Evolutionary conservation across 1,284 basidiomycete genomes (phyloP).

Genomic region (Vanrija humicola): DNA sequence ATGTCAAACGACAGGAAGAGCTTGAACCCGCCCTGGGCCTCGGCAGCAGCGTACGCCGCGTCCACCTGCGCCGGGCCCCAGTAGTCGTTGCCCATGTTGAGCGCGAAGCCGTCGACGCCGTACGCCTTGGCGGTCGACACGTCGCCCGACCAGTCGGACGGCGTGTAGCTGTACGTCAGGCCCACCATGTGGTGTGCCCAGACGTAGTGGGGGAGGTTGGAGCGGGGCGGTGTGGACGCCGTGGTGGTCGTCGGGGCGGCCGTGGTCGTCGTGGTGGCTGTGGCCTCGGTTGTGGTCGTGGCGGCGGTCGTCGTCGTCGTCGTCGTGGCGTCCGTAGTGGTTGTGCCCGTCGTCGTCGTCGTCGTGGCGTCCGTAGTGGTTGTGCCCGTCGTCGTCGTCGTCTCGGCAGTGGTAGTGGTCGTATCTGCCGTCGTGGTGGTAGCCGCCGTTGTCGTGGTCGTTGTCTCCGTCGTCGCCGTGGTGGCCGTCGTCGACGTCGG

Average conservation of each 20-base stretch:
- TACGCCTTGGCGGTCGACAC: slow-evolving; percentile 43
- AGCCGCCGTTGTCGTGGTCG: slow-evolving; percentile 6
- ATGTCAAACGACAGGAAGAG: slow-evolving; percentile 58
- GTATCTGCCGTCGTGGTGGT: not conserved
- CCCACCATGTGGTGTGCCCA: slow-evolving; percentile 50
- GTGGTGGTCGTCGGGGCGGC: slow-evolving; percentile 14
- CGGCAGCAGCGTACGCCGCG: slow-evolving; percentile 59
- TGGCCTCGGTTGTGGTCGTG: not conserved
- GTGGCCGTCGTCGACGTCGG: not conserved
- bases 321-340: slow-evolving; percentile 1
- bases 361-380: slow-evolving; percentile 1
- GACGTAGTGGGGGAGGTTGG: slow-evolving; percentile 31
- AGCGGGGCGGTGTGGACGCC: slow-evolving; percentile 20
- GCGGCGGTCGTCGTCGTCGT: not conserved
- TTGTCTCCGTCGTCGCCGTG: slow-evolving; percentile 2
- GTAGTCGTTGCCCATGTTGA: slow-evolving; percentile 62
- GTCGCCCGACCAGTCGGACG: slow-evolving; percentile 42
- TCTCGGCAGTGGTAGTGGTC: slow-evolving; percentile 5
- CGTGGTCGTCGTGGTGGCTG: slow-evolving; percentile 13
- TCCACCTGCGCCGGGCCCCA: slow-evolving; percentile 63
- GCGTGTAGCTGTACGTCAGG: slow-evolving; percentile 44
- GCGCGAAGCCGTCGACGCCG: slow-evolving; percentile 59
- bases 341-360: not conserved
- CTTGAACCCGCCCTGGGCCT: slow-evolving; percentile 57
- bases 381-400: slow-evolving; percentile 2